Percentiles rank a stretch among this genome's conserved stretches.
Evolutionary conservation across 306 rosid species (phyloP).

Genomic region (Benincasa hispida): DNA sequence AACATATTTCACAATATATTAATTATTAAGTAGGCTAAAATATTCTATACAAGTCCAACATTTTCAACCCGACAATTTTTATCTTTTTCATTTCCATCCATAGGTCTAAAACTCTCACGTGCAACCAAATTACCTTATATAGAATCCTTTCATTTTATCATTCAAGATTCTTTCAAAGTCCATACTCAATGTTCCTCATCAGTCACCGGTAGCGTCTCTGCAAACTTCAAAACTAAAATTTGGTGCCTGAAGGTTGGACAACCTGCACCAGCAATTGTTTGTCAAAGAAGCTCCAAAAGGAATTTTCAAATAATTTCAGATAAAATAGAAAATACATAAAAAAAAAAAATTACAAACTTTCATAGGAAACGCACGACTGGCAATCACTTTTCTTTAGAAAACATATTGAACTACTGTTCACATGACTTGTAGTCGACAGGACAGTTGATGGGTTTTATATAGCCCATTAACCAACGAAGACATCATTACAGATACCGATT

Average conservation of each 20-base stretch:
- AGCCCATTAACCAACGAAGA: not conserved
- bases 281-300: constrained; percentile 6
- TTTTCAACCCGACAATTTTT: not conserved
- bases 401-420: not conserved
- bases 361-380: not conserved
- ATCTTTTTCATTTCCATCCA: not conserved
- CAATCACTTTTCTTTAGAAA: not conserved
- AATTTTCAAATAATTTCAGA: no score
- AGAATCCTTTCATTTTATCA: constrained; percentile 87
- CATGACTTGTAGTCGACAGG: not conserved
- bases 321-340: not conserved
- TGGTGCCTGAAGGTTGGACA: constrained; percentile 51
- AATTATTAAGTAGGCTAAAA: not conserved
- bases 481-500: not conserved
- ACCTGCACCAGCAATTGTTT: constrained; percentile 33
- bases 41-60: not conserved
- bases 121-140: constrained; percentile 40
- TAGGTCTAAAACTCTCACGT: not conserved
- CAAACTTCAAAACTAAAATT: constrained; percentile 69
- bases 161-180: constrained; percentile 62
- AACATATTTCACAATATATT: not conserved
- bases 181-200: constrained; percentile 59
- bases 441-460: not conserved
- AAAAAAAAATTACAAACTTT: not conserved
- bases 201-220: constrained; percentile 41